These are phyloP conservation scores for Pittosporum tobira DNA, from an alignment of 129 eudicot species.

Conservation along the genomic window DNA sequence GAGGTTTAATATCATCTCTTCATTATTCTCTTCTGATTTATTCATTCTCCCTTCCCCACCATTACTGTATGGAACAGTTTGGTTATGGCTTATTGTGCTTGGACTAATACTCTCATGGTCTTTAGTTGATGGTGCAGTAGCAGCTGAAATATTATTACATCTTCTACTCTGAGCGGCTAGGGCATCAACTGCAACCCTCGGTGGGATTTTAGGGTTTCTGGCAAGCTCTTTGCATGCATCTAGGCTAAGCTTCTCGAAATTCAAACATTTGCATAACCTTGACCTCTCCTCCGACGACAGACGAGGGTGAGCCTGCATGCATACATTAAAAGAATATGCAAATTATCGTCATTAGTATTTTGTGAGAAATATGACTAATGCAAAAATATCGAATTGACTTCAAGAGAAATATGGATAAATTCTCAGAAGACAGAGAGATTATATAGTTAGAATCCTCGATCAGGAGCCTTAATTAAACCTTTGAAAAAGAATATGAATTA, in stretches of 20 bases:
- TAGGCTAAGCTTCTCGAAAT: conserved; percentile 66
- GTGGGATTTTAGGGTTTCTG: conserved; percentile 78
- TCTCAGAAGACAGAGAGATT: too few relatives aligned
- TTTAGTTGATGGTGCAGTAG: not conserved
- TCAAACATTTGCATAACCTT: conserved; percentile 73
- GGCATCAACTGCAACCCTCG: conserved; percentile 67
- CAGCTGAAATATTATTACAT: not conserved
- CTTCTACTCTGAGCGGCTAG: conserved; percentile 44
- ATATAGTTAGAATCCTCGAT: too few relatives aligned
- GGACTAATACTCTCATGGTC: conserved; percentile 9
- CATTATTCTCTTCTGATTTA: conserved; percentile 31
- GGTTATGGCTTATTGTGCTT: too few relatives aligned
- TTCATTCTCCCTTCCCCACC: too few relatives aligned
- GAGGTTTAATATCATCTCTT: conserved; percentile 48
- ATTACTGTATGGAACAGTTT: too few relatives aligned
- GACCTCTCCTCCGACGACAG: conserved; percentile 72
- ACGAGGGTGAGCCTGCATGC: conserved; percentile 82
- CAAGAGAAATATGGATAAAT: too few relatives aligned
- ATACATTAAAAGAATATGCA: too few relatives aligned
- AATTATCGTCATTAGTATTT: too few relatives aligned
- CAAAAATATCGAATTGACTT: too few relatives aligned
- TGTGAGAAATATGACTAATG: too few relatives aligned
- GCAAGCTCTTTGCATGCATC: conserved; percentile 94
- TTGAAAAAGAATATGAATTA: too few relatives aligned
- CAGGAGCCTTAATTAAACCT: too few relatives aligned